Base-by-base conservation (phyloP, 106 monocot species). In the Dioscorea dumetorum region DNA sequence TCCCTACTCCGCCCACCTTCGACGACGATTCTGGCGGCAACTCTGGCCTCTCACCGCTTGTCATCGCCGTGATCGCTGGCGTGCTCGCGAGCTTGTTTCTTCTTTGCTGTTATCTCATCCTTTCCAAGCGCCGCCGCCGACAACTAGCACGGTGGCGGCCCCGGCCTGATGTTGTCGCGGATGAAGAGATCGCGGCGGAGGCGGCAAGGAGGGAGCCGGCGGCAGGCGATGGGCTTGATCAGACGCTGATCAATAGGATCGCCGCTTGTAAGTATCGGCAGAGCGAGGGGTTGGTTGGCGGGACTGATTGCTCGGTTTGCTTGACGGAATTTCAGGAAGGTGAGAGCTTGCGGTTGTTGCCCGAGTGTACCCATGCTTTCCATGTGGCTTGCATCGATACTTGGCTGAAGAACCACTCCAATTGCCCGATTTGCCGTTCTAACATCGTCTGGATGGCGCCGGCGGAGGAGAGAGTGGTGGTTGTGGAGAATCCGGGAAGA, bases 401-500 rank as follows among this genome's bases (percentile, higher is more conserved):
- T 1, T 87, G 87, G 87, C 63, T 87, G 15, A 83, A 72, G 60
- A 48, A 71, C 4, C 77, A 87, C 58, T 72, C 77, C 34, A 83
- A 61, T 63, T 87, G 87, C 68, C 87, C 87, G 2, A 61, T 80
- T 56, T 87, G 87, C 63, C 79, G 87, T 6, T 49, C 83, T 20
- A 66, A 16, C 56, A 61, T 86, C 12, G 49, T 76, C 14, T 54
- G 28, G 6, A n/a, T 48, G 3, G 58, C 59, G 5, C 23, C 62
- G 1, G 61, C n/a, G 22, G 49, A 54, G 19, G 50, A 22, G 50
- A 34, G 21, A 22, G 53, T n/a, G 28, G 33, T n/a, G 56, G 33
- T 24, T 18, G 69, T 7, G 48, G 33, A 41, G 41, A 41, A 41
- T 41, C 41, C 41, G 6, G 41, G 41, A 41, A 41, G 41, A 41